Evolutionary conservation across 2,329 filamentous ascomycete genomes (phyloP).

Genomic region (Phialocephala sp.): DNA sequence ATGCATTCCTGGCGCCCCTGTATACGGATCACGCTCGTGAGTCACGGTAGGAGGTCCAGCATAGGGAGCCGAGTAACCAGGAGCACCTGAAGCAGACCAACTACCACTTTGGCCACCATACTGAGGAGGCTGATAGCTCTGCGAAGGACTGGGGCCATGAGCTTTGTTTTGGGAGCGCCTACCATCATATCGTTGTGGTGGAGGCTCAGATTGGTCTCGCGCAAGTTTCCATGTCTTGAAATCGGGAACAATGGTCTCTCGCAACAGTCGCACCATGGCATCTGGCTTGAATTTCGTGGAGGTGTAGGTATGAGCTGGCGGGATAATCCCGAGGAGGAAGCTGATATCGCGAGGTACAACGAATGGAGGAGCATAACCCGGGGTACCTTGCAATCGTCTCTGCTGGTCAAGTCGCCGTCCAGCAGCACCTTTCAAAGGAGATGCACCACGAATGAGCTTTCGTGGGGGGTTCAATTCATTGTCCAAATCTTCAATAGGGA

Average conservation of each 20-base stretch:
- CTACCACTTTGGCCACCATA: conserved; percentile 14
- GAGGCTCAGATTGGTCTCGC: conserved; percentile 40
- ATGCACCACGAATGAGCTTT: conserved; percentile 87
- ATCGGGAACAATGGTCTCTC: conserved; percentile 69
- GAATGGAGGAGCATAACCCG: conserved; percentile 53
- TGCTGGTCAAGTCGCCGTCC: conserved; percentile 81
- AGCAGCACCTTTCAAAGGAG: conserved; percentile 83
- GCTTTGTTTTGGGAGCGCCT: conserved; percentile 30
- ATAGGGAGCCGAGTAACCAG: conserved; percentile 14
- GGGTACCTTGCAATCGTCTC: conserved; percentile 54
- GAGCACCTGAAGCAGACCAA: conserved; percentile 10
- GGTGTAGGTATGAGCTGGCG: conserved; percentile 70
- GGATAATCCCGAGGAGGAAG: conserved; percentile 67
- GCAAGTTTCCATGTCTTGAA: conserved; percentile 59
- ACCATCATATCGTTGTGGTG: conserved; percentile 38
- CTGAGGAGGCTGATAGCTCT: conserved; percentile 18
- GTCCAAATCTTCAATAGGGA: conserved; percentile 68
- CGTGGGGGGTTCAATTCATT: conserved; percentile 76
- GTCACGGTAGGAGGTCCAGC: conserved; percentile 13
- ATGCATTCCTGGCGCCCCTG: conserved; percentile 19
- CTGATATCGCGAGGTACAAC: conserved; percentile 74
- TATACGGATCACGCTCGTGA: conserved; percentile 27
- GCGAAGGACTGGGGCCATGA: not conserved
- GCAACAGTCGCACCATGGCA: conserved; percentile 75
- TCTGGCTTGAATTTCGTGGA: conserved; percentile 72